phyloP scores from a whole-genome alignment of 83 land plant species.

The Larix sibirica region DNA sequence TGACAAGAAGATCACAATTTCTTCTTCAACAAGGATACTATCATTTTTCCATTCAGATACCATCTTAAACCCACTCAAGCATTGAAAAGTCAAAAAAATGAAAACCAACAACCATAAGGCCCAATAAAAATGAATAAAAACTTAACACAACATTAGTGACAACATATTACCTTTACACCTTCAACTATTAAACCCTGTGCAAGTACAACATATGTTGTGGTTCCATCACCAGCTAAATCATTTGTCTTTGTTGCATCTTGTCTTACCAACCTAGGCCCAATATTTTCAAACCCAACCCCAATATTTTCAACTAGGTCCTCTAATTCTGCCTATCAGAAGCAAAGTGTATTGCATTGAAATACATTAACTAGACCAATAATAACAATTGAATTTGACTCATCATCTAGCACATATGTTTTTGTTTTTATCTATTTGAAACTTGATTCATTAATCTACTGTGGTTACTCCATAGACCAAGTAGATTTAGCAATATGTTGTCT shows the following conservation, averaged over 20 bases:
- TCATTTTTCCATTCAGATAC: too few relatives aligned
- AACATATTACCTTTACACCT: conserved; percentile 71
- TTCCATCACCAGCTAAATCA: conserved; percentile 90
- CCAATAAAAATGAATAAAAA: conserved; percentile 12
- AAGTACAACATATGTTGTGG: conserved; percentile 81
- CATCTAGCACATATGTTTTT: too few relatives aligned
- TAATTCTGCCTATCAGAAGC: conserved; percentile 53
- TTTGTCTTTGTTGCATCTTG: conserved; percentile 85
- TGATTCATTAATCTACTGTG: too few relatives aligned
- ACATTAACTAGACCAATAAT: too few relatives aligned
- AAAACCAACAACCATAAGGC: neutral
- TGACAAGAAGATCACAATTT: neutral
- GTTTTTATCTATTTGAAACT: too few relatives aligned
- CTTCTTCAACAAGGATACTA: too few relatives aligned
- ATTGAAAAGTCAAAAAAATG: too few relatives aligned
- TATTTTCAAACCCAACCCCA: conserved; percentile 89
- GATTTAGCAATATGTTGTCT: too few relatives aligned
- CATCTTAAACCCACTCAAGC: too few relatives aligned
- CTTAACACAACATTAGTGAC: conserved; percentile 22
- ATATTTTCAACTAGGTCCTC: conserved; percentile 88
- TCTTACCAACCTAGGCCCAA: conserved; percentile 79
- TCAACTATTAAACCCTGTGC: conserved; percentile 79
- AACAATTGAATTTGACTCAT: too few relatives aligned
- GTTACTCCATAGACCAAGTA: too few relatives aligned
- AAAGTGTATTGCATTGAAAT: too few relatives aligned